Base-by-base conservation (phyloP, 345 rosid genomes). In the Anastatica hierochuntica region DNA sequence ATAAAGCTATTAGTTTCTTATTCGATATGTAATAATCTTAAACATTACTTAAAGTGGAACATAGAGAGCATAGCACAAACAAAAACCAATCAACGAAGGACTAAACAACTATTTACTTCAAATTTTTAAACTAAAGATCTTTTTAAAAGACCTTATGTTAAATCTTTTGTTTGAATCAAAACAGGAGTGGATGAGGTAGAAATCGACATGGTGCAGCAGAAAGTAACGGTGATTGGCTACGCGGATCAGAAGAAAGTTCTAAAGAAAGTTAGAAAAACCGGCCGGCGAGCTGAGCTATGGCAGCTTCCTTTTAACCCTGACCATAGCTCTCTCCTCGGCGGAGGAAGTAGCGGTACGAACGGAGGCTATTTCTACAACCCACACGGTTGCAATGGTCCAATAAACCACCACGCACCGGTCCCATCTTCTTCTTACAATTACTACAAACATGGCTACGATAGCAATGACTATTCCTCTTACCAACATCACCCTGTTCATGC, bases 231-330 rank as follows among this genome's bases (percentile, higher is more conserved):
- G 35, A 84, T 72, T 2, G 96, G 96, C 29, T 82, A 77, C 60
- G 87, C 85, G 0, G 95, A 86, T 67, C 92, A 75, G 35, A 90
- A 84, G 67, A 86, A 84, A 62, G 79, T 90, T 14, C 73, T 90
- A 0, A 82, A 81, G 60, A 72, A 74, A 11, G 95, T 79, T 7
- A 62, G 96, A 36, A 77, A 71, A 62, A 82, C 92, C 0, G 98
- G 96, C 0, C 54, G 87, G 51, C 68, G 95, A 49, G 96, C 89
- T 0, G 98, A 90, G 77, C 74, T 90, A 24, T 90, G 92, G 98
- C 95, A 82, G 60, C 58, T 84, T 15, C 92, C 96, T 0, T 77
- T 70, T 58, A 79, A 75, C 49, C 90, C 88, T 7, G 75, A 74
- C 11, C 70, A 71, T 19, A 37, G 63, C 12, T 62, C 69, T 56